Evolutionary conservation across 768 basidiomycete genomes (phyloP).

Genomic region (Leucocoprinus leucothites): DNA sequence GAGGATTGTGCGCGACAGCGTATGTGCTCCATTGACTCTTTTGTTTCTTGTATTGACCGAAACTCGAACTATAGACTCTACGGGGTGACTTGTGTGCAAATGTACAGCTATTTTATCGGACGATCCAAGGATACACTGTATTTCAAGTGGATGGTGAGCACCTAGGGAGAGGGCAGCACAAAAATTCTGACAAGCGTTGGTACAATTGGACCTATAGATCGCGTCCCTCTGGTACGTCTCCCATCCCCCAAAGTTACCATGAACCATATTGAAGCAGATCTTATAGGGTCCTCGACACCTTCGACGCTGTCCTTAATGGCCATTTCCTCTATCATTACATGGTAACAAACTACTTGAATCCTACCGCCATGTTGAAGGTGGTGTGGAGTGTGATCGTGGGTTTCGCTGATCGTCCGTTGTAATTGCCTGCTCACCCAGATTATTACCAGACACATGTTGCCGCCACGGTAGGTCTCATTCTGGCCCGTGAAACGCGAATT

Average conservation of each 20-base stretch:
- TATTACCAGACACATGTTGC: constrained; percentile 46
- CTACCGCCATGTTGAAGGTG: constrained; percentile 36
- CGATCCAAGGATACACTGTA: constrained; percentile 27
- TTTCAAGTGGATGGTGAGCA: constrained; percentile 37
- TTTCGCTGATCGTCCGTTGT: not conserved
- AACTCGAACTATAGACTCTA: constrained; percentile 40
- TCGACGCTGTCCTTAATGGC: constrained; percentile 47
- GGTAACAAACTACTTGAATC: constrained; percentile 51
- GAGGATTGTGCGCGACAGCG: constrained; percentile 52
- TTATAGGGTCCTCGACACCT: constrained; percentile 51
- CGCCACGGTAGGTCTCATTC: constrained; percentile 41
- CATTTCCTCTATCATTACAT: constrained; percentile 61
- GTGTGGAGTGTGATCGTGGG: constrained; percentile 57
- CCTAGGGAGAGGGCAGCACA: not conserved
- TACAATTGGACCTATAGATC: constrained; percentile 21
- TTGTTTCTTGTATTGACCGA: not conserved
- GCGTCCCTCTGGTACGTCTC: constrained; percentile 30
- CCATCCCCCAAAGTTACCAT: not conserved
- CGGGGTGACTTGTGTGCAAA: constrained; percentile 55
- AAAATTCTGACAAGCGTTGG: not conserved
- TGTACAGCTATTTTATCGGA: constrained; percentile 45
- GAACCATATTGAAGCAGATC: not conserved
- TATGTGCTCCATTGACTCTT: constrained; percentile 24
- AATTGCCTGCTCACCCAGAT: not conserved
- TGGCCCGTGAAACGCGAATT: not conserved